Evolutionary conservation across 306 rosid species (phyloP).

Genomic region (Castanopsis chinensis): DNA sequence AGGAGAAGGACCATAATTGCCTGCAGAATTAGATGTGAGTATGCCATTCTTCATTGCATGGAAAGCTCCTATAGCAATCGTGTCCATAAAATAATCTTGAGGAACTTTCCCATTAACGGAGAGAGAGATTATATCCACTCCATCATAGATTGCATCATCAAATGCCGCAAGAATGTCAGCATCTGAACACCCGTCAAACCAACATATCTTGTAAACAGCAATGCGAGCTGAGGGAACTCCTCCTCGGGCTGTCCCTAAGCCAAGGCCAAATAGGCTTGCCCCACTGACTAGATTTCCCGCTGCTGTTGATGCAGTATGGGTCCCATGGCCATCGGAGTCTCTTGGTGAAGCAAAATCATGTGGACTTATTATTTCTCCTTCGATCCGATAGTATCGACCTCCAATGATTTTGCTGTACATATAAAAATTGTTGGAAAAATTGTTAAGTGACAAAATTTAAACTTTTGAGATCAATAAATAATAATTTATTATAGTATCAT

Average conservation of each 20-base stretch:
- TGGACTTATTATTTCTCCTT: not conserved
- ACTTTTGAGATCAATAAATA: too few species aligned
- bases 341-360: constrained; percentile 28
- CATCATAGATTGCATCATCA: constrained; percentile 56
- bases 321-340: constrained; percentile 49
- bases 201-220: constrained; percentile 56
- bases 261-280: constrained; percentile 43
- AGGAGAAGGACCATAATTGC: constrained; percentile 28
- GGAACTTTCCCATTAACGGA: constrained; percentile 32
- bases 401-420: constrained; percentile 46
- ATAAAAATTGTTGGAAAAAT: too few species aligned
- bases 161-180: constrained; percentile 53
- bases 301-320: constrained; percentile 49
- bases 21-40: constrained; percentile 35
- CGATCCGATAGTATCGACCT: constrained; percentile 32
- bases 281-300: constrained; percentile 29
- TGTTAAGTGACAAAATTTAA: not conserved
- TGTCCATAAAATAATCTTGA: constrained; percentile 22
- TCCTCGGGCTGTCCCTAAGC: constrained; percentile 48
- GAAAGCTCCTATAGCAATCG: constrained; percentile 39
- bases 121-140: constrained; percentile 44
- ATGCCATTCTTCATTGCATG: constrained; percentile 50
- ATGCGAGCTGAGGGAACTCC: constrained; percentile 48
- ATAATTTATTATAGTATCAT: too few species aligned
- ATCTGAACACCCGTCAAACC: constrained; percentile 28